Base-by-base conservation (phyloP, 1,139 yeast genomes). In the Ogataea hybrid region DNA sequence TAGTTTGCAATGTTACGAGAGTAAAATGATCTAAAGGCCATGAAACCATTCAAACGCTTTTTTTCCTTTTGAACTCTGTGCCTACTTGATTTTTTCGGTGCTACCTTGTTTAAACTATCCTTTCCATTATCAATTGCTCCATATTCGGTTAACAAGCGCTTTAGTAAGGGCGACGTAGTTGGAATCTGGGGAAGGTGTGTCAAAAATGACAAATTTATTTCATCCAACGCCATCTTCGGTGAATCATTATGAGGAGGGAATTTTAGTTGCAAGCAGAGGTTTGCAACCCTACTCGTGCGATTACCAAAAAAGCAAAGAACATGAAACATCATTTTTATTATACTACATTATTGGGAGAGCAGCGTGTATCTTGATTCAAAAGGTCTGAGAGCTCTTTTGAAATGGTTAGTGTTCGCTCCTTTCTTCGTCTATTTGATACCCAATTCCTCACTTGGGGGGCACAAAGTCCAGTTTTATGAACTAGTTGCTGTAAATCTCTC, bases 11-110 rank as follows among this genome's bases (percentile, higher is more conserved):
- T 25, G 57, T 58, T 20, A 57, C 54, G 44, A 11, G 70, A 53
- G 44, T 69, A 67, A 43, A 60, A 69, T 0, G 70, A 51, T 16
- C 73, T 47, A 42, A 61, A 69, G 1, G 71, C 73, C 39, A 67
- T 58, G 45, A 69, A 69, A 0, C 66, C 68, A 47, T 65, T 67
- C 2, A 67, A 44, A 15, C 54, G 21, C 39, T 43, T 33, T 49
- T 38, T 32, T 32, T 28, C 1, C 12, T 12, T 11, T 11, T 18
- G 12, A 17, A 29, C 8, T 27, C 22, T 22, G 46, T 65, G 56
- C 41, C 66, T 52, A 50, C 67, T 14, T 4, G 27, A 14, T 39
- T 64, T 70, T 51, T 68, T 66, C 39, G 69, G 22, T 14, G 31
- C 10, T 9, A 15, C 20, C 15, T 10, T 28, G 7, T 15, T 25